Base-by-base conservation (phyloP, 768 basidiomycete species). In the Tulasnella sp. region DNA sequence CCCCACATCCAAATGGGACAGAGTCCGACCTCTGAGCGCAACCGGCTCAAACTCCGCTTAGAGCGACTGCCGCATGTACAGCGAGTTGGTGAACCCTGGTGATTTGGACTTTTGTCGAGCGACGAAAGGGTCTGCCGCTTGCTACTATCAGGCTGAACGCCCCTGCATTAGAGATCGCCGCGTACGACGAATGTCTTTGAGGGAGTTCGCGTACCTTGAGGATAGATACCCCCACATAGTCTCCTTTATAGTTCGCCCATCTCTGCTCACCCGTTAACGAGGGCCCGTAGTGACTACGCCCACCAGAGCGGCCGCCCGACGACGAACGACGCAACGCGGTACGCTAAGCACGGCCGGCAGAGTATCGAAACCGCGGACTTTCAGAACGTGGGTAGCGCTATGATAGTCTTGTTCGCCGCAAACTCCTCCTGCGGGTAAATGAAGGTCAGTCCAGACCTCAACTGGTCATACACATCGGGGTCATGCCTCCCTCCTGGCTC, bases 221-320 rank as follows among this genome's bases (percentile, higher is more conserved):
- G 48, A 93, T 86, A n/a, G 86, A 83, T 44, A 93, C 84, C 41
- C 94, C 84, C 20, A 95, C 92, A 83, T 94, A 94, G 64, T 93
- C 91, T 12, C 94, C 94, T 85, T 88, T 90, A 85, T 93, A 82
- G 82, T 85, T n/a, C n/a, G n/a, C 87, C 92, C 90, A 91, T 79
- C 87, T 85, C 78, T 89, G 87, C 9, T 84, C 83, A 48, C 89
- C 88, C 54, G 86, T 86, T 37, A 88, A 86, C 34, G 84, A 83
- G 11, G n/a, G 83, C 1, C 93, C 92, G 73, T 93, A 93, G 3
- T 86, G 93, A 91, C 79, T 96, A 89, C 3, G 93, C 92, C 95
- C 95, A 96, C 93, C 92, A 94, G 1, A 96, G 86, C 3, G 95
- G 95, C 83, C 90, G 91, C 8, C 92, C 93, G 9, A 96, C 88